phyloP scores from a whole-genome alignment of 352 stramenopile genomes.

The Pythium guiyangense region DNA sequence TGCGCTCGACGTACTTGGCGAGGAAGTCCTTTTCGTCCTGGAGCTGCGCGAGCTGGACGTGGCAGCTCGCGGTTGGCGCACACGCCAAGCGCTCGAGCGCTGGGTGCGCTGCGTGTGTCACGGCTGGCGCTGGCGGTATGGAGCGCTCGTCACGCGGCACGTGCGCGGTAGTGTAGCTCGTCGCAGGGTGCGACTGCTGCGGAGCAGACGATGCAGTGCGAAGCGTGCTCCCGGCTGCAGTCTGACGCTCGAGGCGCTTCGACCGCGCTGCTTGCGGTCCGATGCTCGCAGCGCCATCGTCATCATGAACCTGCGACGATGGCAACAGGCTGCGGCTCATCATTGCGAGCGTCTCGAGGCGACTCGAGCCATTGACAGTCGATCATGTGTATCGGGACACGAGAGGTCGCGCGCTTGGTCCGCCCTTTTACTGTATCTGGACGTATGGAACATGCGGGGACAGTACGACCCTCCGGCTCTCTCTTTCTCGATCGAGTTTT shows the following conservation, averaged over 20 bases:
- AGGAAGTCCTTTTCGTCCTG: constrained; percentile 65
- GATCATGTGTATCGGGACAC: no score
- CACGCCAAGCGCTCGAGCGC: constrained; percentile 13
- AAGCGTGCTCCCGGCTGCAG: constrained; percentile 2
- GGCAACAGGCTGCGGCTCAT: no score
- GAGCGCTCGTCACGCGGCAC: no score
- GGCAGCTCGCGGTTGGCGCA: constrained; percentile 18
- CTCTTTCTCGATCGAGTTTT: no score
- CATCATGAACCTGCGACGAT: constrained; percentile 6
- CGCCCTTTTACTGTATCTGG: no score
- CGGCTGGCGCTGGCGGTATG: not conserved
- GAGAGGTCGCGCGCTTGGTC: no score
- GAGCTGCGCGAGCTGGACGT: constrained; percentile 38
- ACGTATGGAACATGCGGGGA: no score
- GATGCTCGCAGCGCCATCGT: constrained; percentile 9
- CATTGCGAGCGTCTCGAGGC: no score
- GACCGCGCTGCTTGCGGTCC: constrained; percentile 16
- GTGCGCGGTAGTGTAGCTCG: no score
- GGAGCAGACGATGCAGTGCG: constrained; percentile 1
- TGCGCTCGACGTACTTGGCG: constrained; percentile 54
- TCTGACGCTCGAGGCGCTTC: constrained; percentile 15
- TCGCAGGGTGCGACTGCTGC: no score
- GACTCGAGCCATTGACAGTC: no score
- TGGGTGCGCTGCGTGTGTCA: not conserved
- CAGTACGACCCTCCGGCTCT: no score